A percentile compares a stretch with the other conserved stretches of the same genome.
Conservation (phyloP, 306 rosid genomes). For the Potentilla sterilis region DNA sequence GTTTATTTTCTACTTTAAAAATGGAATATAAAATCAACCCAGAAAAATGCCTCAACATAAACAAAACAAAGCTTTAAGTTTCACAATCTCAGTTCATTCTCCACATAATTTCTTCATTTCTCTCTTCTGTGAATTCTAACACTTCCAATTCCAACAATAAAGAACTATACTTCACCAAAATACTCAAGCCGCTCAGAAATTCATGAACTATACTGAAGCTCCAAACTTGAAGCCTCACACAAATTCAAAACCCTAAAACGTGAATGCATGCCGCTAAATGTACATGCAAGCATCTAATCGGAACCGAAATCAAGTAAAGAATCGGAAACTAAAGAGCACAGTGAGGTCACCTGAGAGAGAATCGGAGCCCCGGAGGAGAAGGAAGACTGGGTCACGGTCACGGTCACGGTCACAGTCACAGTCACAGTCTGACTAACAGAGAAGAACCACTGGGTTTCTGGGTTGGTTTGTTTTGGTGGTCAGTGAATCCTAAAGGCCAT, state of each 20-base stretch:
- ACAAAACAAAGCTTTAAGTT: background rate
- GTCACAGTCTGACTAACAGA: background rate
- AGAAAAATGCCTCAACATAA: background rate
- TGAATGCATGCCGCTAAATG: conserved; percentile 1
- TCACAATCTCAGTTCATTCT: background rate
- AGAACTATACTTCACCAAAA: background rate
- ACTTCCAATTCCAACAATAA: background rate
- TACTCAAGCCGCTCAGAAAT: background rate
- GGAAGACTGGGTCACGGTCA: background rate
- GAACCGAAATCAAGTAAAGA: background rate
- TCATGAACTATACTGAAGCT: background rate
- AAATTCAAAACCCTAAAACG: conserved; percentile 6
- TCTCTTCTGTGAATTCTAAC: conserved; percentile 3
- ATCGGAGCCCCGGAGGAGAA: background rate
- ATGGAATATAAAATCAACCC: background rate
- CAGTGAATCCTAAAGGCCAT: background rate
- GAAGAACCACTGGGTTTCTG: background rate
- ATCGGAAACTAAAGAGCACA: background rate
- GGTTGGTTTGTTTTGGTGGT: background rate
- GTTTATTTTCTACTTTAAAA: background rate
- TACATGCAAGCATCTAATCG: background rate
- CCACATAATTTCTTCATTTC: background rate
- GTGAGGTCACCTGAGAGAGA: background rate
- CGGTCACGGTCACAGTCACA: background rate
- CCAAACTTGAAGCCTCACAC: background rate